Evolutionary conservation across 176 grass and related monocot species (phyloP), one percentile per base, ranked within the genome.

Genomic region (Bolboschoenus planiculmis): DNA sequence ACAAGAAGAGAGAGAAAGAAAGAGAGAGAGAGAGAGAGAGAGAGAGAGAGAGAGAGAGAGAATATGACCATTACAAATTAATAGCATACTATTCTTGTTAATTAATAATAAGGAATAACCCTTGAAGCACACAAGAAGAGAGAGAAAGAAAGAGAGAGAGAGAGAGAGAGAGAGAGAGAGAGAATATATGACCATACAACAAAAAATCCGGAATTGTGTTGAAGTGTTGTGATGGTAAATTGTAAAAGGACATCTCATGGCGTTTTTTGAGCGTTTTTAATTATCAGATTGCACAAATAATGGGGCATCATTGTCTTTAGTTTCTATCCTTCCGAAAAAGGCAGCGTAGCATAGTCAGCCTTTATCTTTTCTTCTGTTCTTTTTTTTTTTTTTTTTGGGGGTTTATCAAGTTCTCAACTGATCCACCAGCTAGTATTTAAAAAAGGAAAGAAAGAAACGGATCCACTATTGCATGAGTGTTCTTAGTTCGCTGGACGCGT

Each of bases 271-370:
- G 39, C 31, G 56, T 29, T 20, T 68, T 48, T 82, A 65, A 82
- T 48, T 82, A 82, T 40, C 36, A 61, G 79, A n/a, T 60, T 82
- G 57, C 79, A n/a, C 37, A 82, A 65, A 62, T 82, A 81, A 65
- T 10, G 37, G 27, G 57, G 57, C 56, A 64, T 82, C 79, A 82
- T 48, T 82, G 64, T 44, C 56, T 4, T n/a, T 3, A 81, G 15
- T 39, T 61, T 23, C 16, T 11, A 44, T 44, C 59, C 10, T 46
- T 46, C 29, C 8, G 0, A 44, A 40, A 82, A 82, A 81, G 37
- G 56, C 15, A 50, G 24, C 58, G 48, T 31, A 82, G 37, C 58
- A 64, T 31, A 82, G 37, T 26, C n/a, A 23, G 15, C 79, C 4
- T 42, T 82, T 65, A 56, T 62, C 55, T 62, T 34, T 33, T 60